A percentile compares a stretch with the other conserved stretches of the same genome.
Evolutionary conservation across 345 rosid genomes (phyloP).

Genomic region (Eucalyptus cloeziana): DNA sequence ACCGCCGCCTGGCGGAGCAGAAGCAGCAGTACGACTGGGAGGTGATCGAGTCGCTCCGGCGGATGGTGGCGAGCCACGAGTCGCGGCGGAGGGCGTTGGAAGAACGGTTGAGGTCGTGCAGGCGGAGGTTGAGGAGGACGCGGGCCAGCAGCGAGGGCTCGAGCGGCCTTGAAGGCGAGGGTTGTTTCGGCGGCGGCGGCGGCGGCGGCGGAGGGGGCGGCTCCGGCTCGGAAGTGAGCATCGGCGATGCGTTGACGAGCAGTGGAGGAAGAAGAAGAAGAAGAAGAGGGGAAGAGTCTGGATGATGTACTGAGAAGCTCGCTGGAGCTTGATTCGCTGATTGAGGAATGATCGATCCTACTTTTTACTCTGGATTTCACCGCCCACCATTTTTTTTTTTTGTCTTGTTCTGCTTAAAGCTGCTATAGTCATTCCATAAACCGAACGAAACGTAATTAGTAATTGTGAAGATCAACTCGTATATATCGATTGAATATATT

Average conservation of each 20-base stretch:
- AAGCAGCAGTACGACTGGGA: conserved; percentile 34
- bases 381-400: not conserved
- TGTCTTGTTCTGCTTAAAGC: not conserved
- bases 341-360: not conserved
- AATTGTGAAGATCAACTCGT: not conserved
- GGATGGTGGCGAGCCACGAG: conserved; percentile 37
- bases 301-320: not conserved
- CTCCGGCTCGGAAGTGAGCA: not conserved
- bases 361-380: not conserved
- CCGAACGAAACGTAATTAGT: not conserved
- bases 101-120: conserved; percentile 12
- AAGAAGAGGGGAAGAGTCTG: conserved; percentile 1
- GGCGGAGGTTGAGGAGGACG: conserved; percentile 7
- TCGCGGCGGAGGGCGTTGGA: conserved; percentile 13
- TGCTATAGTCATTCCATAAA: not conserved
- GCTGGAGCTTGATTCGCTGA: not conserved
- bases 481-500: not conserved
- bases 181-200: not conserved
- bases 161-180: not conserved
- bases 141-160: not conserved
- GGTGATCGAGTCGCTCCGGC: conserved; percentile 55
- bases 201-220: not conserved
- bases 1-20: conserved; percentile 43
- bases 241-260: not conserved
- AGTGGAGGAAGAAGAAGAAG: not conserved